Percentiles rank a stretch among this genome's conserved stretches.
Evolutionary conservation across 768 basidiomycete genomes (phyloP).

Genomic region (Tulasnella calospora): DNA sequence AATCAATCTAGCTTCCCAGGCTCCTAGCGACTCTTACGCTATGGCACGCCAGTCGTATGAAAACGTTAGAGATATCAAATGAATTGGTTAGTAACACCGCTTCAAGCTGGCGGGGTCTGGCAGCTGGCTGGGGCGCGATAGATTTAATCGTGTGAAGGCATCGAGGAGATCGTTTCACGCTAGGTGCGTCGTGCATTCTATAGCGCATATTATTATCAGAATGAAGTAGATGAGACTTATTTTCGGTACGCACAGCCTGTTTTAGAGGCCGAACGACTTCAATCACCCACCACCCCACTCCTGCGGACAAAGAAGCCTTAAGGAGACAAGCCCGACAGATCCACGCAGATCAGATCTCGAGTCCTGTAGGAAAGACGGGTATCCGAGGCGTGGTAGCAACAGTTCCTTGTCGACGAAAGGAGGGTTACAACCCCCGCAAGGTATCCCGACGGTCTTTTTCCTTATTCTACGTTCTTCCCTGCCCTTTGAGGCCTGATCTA

Average conservation of each 20-base stretch:
- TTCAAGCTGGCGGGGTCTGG: background rate
- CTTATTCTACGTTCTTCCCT: background rate
- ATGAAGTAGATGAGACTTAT: background rate
- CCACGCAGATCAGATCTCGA: background rate
- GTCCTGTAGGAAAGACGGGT: background rate
- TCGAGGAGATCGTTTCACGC: background rate
- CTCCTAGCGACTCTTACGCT: background rate
- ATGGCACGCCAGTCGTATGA: background rate
- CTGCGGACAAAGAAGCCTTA: background rate
- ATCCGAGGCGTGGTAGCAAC: background rate
- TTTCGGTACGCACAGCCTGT: background rate
- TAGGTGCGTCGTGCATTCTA: background rate
- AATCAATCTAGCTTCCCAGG: background rate
- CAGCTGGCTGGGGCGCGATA: background rate
- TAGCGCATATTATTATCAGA: background rate
- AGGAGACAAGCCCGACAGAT: background rate
- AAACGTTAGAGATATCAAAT: background rate
- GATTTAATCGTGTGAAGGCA: background rate
- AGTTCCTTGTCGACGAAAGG: background rate
- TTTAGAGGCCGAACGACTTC: background rate
- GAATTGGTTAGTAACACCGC: background rate
- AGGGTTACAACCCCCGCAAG: background rate
- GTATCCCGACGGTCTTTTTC: background rate
- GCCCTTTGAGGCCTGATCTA: background rate
- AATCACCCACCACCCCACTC: background rate